Evolutionary conservation across 805 yeast species (phyloP).

Genomic region (Ogataea nitratoaversa): DNA sequence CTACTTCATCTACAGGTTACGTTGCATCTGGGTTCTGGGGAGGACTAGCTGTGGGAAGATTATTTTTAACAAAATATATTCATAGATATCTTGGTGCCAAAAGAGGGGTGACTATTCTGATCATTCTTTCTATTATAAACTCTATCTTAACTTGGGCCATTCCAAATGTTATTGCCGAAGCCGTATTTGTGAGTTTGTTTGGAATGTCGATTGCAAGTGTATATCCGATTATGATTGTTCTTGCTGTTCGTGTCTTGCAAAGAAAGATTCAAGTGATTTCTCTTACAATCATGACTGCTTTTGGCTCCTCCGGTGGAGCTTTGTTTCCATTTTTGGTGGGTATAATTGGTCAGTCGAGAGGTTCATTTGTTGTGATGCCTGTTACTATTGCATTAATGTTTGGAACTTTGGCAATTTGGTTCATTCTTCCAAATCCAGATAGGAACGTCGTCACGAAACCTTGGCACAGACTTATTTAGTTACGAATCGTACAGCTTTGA

Average conservation of each 20-base stretch:
- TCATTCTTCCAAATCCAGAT: constrained; percentile 41
- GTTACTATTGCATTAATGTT: constrained; percentile 36
- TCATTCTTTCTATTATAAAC: constrained; percentile 33
- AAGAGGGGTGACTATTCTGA: constrained; percentile 37
- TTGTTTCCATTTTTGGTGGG: constrained; percentile 52
- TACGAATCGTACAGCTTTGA: too few species aligned
- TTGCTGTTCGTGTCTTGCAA: constrained; percentile 42
- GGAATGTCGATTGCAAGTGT: constrained; percentile 68
- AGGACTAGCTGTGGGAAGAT: constrained; percentile 63
- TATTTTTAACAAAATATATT: constrained; percentile 40
- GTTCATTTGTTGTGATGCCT: constrained; percentile 49
- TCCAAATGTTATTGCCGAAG: constrained; percentile 40
- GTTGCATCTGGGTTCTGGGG: constrained; percentile 70
- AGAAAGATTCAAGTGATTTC: constrained; percentile 48
- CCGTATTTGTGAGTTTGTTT: constrained; percentile 42
- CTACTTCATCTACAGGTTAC: constrained; percentile 47
- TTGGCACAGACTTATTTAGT: constrained; percentile 26
- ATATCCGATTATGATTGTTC: constrained; percentile 49
- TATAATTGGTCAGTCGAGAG: constrained; percentile 39
- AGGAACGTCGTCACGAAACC: constrained; percentile 22
- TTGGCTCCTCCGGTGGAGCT: constrained; percentile 58
- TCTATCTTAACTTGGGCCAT: constrained; percentile 46
- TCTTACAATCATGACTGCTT: constrained; percentile 48
- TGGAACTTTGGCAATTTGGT: constrained; percentile 36
- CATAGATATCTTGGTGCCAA: constrained; percentile 41